A percentile compares a stretch with the other conserved stretches of the same genome.
These are phyloP conservation scores for Chlorophyllum brunneum DNA, from an alignment of 768 basidiomycete genomes.

Conservation along the genomic window DNA sequence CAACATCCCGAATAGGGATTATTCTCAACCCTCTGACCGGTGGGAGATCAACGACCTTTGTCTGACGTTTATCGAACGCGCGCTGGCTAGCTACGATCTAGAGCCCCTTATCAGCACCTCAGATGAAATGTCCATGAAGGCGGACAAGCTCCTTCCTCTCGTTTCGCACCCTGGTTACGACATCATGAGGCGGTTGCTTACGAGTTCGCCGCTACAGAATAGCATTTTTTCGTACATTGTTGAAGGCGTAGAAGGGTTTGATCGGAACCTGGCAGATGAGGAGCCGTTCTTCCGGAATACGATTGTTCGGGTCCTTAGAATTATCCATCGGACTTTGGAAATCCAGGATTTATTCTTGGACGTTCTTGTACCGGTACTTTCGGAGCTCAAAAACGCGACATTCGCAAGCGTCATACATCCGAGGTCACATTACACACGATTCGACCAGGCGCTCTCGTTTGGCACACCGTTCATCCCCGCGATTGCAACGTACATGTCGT, in stretches of 20 bases:
- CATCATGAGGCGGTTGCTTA: constrained; percentile 74
- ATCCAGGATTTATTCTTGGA: constrained; percentile 89
- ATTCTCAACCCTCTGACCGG: constrained; percentile 66
- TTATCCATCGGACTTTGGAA: constrained; percentile 76
- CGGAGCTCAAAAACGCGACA: constrained; percentile 55
- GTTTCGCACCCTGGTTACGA: constrained; percentile 86
- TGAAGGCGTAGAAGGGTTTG: constrained; percentile 75
- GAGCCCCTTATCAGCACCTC: constrained; percentile 59
- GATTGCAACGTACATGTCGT: constrained; percentile 76
- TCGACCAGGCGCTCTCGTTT: constrained; percentile 75
- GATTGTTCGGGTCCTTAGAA: constrained; percentile 77
- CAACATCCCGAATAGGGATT: constrained; percentile 72
- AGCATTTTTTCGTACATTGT: constrained; percentile 76
- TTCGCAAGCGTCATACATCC: constrained; percentile 54
- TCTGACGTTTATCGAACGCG: constrained; percentile 80
- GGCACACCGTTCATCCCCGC: constrained; percentile 71
- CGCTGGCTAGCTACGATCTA: constrained; percentile 77
- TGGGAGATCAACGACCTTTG: constrained; percentile 88
- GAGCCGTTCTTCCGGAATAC: constrained; percentile 71
- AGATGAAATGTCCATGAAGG: constrained; percentile 49
- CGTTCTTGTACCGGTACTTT: constrained; percentile 74
- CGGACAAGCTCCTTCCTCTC: constrained; percentile 51
- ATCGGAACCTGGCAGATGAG: constrained; percentile 63
- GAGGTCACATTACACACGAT: constrained; percentile 65
- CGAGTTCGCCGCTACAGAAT: constrained; percentile 65